These are phyloP conservation scores for Phlyctochytrium arcticum DNA, from an alignment of 192 early-diverging fungal genomes.

Conservation along the genomic window DNA sequence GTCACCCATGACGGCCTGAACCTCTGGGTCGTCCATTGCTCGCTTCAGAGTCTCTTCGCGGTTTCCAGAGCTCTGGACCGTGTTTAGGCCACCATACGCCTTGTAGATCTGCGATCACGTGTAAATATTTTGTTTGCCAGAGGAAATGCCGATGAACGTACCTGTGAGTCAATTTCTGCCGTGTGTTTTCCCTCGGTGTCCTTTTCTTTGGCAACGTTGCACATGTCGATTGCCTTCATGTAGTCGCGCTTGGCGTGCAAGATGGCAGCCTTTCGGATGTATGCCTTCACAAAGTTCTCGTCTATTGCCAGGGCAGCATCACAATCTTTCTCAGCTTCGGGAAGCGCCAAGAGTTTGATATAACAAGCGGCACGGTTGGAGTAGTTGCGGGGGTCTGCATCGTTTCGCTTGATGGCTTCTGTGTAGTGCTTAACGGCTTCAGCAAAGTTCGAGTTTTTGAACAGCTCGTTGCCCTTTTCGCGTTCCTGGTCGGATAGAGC, in stretches of 20 bases:
- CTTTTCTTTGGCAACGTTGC: slow-evolving; percentile 68
- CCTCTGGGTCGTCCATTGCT: slow-evolving; percentile 92
- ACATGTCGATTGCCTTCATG: slow-evolving; percentile 74
- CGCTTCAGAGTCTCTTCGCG: slow-evolving; percentile 76
- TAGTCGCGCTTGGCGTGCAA: slow-evolving; percentile 87
- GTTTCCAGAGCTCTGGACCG: slow-evolving; percentile 53
- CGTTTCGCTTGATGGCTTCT: slow-evolving; percentile 96
- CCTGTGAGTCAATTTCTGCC: slow-evolving; percentile 78
- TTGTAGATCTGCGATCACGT: slow-evolving; percentile 53
- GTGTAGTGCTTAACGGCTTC: slow-evolving; percentile 89
- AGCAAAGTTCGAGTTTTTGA: slow-evolving; percentile 83
- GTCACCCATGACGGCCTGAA: slow-evolving; percentile 79
- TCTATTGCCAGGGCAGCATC: slow-evolving; percentile 84
- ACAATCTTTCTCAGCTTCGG: slow-evolving; percentile 94
- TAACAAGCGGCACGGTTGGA: slow-evolving; percentile 97
- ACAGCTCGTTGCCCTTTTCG: slow-evolving; percentile 87
- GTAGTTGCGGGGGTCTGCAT: slow-evolving; percentile 81
- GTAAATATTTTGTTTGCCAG: slow-evolving; percentile 12
- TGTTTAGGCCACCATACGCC: slow-evolving; percentile 71
- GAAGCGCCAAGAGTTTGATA: slow-evolving; percentile 87
- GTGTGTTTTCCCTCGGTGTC: slow-evolving; percentile 82
- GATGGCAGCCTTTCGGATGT: slow-evolving; percentile 92
- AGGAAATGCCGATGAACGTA: neutral
- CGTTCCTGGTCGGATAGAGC: slow-evolving; percentile 84
- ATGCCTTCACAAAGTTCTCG: slow-evolving; percentile 86